Evolutionary conservation across 164 flowering plant species (phyloP).

Genomic region (Protea cynaroides): DNA sequence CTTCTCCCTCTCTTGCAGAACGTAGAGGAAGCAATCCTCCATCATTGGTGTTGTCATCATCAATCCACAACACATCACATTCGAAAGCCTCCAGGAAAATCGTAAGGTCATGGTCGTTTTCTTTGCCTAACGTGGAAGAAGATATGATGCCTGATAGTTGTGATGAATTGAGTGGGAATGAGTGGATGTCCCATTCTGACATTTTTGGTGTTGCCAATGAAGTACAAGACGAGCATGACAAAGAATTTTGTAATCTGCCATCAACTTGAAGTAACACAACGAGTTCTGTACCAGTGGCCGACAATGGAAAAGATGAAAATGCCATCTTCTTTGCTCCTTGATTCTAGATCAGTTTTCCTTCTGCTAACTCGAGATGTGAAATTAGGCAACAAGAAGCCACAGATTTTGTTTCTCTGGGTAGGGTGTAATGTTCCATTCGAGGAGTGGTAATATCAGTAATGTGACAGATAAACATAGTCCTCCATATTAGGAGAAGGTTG

Average conservation of each 20-base stretch:
- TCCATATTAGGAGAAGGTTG: constrained; percentile 25
- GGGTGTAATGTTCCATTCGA: constrained; percentile 26
- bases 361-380: constrained; percentile 21
- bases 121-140: constrained; percentile 28
- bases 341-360: constrained; percentile 39
- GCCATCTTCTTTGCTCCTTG: constrained; percentile 20
- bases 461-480: constrained; percentile 9
- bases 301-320: constrained; percentile 31
- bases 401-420: constrained; percentile 38
- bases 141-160: constrained; percentile 18
- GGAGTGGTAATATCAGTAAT: constrained; percentile 12
- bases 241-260: constrained; percentile 8
- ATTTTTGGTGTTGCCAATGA: constrained; percentile 6
- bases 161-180: constrained; percentile 16
- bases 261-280: constrained; percentile 15
- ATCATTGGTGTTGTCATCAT: constrained; percentile 36
- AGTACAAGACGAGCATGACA: constrained; percentile 11
- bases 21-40: constrained; percentile 64
- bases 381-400: constrained; percentile 13
- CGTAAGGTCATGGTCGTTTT: constrained; percentile 43
- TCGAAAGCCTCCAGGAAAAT: constrained; percentile 22
- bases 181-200: constrained; percentile 21
- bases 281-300: constrained; percentile 38
- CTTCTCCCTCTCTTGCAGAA: constrained; percentile 56
- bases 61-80: constrained; percentile 32